Evolutionary conservation across 1,139 yeast genomes (phyloP), one percentile per base, ranked within the genome.

Genomic region (Kurtzmaniella quercitrusa): DNA sequence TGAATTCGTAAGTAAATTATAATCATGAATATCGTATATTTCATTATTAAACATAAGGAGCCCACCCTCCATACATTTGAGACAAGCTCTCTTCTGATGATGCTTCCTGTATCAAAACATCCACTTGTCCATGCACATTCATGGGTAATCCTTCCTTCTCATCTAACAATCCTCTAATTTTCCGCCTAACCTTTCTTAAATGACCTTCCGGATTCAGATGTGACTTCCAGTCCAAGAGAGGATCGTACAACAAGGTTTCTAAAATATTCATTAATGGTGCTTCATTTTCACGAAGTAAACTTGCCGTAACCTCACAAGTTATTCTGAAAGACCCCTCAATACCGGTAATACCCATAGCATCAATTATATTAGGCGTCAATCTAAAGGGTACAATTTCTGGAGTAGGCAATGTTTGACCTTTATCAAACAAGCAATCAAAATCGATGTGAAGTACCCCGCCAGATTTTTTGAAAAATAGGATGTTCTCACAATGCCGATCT

Each of bases 351-450:
- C 98, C 98, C 73, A 90, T 80, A 0, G 96, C 98, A 63, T 90
- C 96, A 4, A 83, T 81, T 76, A 94, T 76, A 56, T 93, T 91
- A 42, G 80, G 88, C 0, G 98, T 93, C 41, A 94, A 63, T 49
- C 99, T 71, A 62, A 94, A 94, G 0, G 98, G 99, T 1, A 94
- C 98, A 33, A 89, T 70, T 58, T 94, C 99, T 0, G 98, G 99
- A 7, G 81, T 79, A 1, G 82, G 83, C 25, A 86, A 66, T 2
- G 78, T 75, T 10, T 80, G 79, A 25, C 87, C 88, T 56, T 85
- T 93, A 56, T 89, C 98, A 58, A 94, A 94, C 40, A 94, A 68
- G 66, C 98, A 93, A 58, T 94, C 98, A 62, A 93, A 94, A 63
- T 94, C 99, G 46, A 94, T 97, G 61, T 94, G 99, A 50, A 94